Conservation (phyloP, 148 eudicot species). For the Beta vulgaris region DNA sequence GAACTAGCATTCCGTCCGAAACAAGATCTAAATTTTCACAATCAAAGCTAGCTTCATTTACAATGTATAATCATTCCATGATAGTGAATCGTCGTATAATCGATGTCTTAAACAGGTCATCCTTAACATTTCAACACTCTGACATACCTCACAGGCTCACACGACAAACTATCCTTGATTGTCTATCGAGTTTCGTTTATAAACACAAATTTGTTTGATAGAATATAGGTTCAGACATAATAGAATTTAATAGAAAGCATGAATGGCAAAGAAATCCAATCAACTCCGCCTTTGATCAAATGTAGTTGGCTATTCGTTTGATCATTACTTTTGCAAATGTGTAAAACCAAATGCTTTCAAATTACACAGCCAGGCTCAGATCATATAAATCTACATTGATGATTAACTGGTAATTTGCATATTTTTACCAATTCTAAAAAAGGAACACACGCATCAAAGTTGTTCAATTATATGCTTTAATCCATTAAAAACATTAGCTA, state of each 20-base stretch:
- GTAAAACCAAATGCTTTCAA: neutral
- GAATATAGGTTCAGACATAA: neutral
- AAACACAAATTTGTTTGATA: neutral
- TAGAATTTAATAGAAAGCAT: no score
- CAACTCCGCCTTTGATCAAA: neutral
- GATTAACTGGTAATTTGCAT: no score
- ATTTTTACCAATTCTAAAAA: no score
- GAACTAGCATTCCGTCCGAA: neutral
- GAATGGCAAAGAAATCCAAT: neutral
- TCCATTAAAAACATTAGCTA: no score
- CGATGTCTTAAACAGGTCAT: neutral
- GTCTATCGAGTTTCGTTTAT: neutral
- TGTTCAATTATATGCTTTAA: no score
- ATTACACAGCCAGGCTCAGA: neutral
- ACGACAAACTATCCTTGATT: neutral
- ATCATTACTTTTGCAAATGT: neutral
- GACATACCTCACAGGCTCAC: neutral
- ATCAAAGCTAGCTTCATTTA: no score
- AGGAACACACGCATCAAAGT: no score
- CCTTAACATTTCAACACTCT: no score
- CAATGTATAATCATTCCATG: no score
- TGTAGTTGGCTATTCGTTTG: neutral
- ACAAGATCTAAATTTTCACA: no score
- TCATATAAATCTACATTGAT: neutral
- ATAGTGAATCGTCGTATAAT: no score